These are phyloP conservation scores for Anthoceros angustus DNA, from an alignment of 225 moss, liverwort and hornwort genomes.

Conservation along the genomic window DNA sequence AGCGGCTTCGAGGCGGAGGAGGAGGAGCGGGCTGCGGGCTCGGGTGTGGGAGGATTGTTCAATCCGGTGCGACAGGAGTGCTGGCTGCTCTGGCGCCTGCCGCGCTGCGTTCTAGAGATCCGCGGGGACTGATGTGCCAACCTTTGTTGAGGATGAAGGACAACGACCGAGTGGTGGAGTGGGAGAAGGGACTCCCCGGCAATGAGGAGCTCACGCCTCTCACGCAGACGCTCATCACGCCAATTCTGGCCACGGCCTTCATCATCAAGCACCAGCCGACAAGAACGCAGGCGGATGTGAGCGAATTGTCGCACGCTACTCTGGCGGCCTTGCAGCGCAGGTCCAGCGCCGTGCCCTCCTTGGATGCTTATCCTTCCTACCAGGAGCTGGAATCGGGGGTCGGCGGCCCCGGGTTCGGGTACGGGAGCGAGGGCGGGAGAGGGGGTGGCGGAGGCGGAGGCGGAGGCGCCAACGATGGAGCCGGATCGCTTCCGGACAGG, in stretches of 20 bases:
- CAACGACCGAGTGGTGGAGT: constrained; percentile 53
- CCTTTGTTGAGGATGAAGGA: constrained; percentile 33
- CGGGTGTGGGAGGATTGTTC: too few species aligned
- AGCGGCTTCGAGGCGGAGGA: too few species aligned
- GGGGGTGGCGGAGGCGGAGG: constrained; percentile 21
- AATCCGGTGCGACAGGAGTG: not conserved
- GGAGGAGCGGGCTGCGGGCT: too few species aligned
- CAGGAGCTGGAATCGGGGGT: constrained; percentile 9
- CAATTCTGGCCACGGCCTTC: constrained; percentile 60
- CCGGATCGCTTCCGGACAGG: constrained; percentile 12
- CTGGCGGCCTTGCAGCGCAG: constrained; percentile 47
- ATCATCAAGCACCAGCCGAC: constrained; percentile 38
- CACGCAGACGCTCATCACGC: constrained; percentile 55
- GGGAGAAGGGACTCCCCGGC: constrained; percentile 68
- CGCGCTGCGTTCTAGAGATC: not conserved
- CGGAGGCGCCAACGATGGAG: constrained; percentile 16
- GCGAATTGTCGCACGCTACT: constrained; percentile 42
- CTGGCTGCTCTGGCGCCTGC: not conserved
- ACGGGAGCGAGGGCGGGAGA: constrained; percentile 6
- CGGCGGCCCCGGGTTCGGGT: constrained; percentile 2
- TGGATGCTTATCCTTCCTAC: constrained; percentile 52
- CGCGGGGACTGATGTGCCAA: not conserved
- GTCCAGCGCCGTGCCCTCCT: constrained; percentile 26
- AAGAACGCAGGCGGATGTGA: constrained; percentile 28
- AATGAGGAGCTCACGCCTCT: constrained; percentile 56